phyloP scores from a whole-genome alignment of 306 rosid species.

The Inga leiocalycina region DNA sequence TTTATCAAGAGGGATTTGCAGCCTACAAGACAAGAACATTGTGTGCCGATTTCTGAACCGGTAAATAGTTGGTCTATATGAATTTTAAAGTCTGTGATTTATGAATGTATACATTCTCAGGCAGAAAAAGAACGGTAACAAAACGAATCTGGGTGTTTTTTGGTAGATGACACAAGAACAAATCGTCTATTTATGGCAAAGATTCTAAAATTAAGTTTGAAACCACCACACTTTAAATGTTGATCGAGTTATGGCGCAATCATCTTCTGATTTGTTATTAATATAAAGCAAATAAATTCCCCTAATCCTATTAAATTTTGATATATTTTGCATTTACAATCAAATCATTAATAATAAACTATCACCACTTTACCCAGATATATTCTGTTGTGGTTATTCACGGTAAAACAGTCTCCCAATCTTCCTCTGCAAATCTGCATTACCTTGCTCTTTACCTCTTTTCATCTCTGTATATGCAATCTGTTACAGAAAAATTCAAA shows the following conservation, averaged over 20 bases:
- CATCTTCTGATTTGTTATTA: constrained; percentile 23
- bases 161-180: background rate
- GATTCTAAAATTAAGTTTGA: constrained; percentile 33
- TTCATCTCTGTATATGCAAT: background rate
- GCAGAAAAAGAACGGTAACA: background rate
- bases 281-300: background rate
- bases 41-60: background rate
- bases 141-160: background rate
- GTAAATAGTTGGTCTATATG: background rate
- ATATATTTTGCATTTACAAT: constrained; percentile 25
- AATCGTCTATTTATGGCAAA: constrained; percentile 20
- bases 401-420: constrained; percentile 9
- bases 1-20: background rate
- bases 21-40: background rate
- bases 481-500: constrained; percentile 18
- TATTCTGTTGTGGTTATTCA: constrained; percentile 21
- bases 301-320: constrained; percentile 26
- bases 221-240: constrained; percentile 30
- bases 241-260: constrained; percentile 15
- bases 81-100: background rate
- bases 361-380: constrained; percentile 10
- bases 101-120: constrained; percentile 1
- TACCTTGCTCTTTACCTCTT: constrained; percentile 31
- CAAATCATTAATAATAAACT: constrained; percentile 13
- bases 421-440: background rate